phyloP scores from a whole-genome alignment of 306 rosid species.

The Castanea sativa region DNA sequence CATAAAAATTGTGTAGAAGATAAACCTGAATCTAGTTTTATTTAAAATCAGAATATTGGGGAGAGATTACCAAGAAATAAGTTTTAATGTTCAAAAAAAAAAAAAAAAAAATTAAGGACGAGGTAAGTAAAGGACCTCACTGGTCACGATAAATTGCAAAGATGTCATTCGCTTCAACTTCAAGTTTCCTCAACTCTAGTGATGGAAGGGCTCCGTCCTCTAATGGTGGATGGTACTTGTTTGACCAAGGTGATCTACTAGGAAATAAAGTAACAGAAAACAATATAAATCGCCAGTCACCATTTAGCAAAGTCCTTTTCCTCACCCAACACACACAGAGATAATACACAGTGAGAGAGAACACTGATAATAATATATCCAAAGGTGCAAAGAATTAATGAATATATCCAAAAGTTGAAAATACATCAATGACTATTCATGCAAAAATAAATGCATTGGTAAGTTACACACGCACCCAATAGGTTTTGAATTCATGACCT shows the following conservation, averaged over 20 bases:
- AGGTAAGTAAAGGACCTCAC: constrained; percentile 98
- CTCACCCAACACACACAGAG: no score
- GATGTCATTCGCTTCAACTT: constrained; percentile 88
- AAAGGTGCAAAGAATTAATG: not conserved
- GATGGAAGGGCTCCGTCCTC: constrained; percentile 93
- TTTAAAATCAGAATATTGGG: constrained; percentile 6
- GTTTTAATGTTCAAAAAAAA: constrained; percentile 14
- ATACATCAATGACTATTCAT: not conserved
- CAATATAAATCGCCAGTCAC: not conserved
- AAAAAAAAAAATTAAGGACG: constrained; percentile 36
- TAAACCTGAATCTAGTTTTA: constrained; percentile 5
- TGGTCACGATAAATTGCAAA: constrained; percentile 97
- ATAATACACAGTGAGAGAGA: not conserved
- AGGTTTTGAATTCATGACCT: no score
- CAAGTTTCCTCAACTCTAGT: constrained; percentile 75
- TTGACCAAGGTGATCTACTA: constrained; percentile 95
- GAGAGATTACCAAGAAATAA: not conserved
- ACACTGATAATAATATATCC: not conserved
- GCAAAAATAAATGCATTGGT: not conserved
- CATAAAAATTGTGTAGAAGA: not conserved
- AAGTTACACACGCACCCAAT: no score
- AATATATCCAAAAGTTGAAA: not conserved
- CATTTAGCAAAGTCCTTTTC: no score
- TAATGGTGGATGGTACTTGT: constrained; percentile 76
- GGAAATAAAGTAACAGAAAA: constrained; percentile 12